These are phyloP conservation scores for Ascocoryne sarcoides DNA, from an alignment of 2,329 filamentous ascomycete species.

Conservation along the genomic window DNA sequence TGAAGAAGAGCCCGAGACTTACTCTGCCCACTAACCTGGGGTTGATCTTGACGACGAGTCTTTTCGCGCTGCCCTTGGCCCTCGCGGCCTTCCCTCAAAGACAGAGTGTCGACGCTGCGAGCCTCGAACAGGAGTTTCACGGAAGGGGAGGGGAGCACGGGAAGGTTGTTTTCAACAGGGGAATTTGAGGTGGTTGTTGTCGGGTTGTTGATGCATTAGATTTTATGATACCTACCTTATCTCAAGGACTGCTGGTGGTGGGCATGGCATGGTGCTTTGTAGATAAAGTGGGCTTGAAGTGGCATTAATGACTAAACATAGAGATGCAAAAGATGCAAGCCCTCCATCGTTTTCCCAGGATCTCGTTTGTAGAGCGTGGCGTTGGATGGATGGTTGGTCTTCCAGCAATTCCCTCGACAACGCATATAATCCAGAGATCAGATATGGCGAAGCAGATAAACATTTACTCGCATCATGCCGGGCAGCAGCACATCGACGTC, in stretches of 20 bases:
- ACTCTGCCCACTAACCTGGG: slow-evolving; percentile 78
- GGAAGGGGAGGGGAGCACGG: slow-evolving; percentile 69
- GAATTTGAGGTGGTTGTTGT: slow-evolving; percentile 48
- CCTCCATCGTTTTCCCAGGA: neutral
- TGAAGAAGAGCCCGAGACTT: slow-evolving; percentile 66
- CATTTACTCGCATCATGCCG: too few relatives aligned
- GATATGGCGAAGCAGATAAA: neutral
- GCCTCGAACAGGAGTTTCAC: slow-evolving; percentile 80
- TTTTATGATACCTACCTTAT: too few relatives aligned
- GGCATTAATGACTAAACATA: too few relatives aligned
- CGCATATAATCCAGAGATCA: neutral
- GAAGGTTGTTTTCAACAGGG: slow-evolving; percentile 92
- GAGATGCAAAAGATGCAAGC: too few relatives aligned
- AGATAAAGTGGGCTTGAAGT: too few relatives aligned
- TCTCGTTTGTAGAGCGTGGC: neutral
- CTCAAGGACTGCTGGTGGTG: too few relatives aligned
- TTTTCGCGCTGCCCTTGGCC: slow-evolving; percentile 82
- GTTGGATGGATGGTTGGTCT: neutral
- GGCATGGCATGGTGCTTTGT: too few relatives aligned
- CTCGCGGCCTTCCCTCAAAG: slow-evolving; percentile 88
- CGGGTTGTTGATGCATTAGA: too few relatives aligned
- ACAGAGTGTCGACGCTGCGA: slow-evolving; percentile 67
- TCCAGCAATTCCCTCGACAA: neutral
- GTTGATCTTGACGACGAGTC: slow-evolving; percentile 76
- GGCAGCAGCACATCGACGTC: too few relatives aligned